Percentiles rank a stretch among this genome's conserved stretches.
Conservation (phyloP, 2,329 filamentous ascomycete species). For the Fusarium nodosum region DNA sequence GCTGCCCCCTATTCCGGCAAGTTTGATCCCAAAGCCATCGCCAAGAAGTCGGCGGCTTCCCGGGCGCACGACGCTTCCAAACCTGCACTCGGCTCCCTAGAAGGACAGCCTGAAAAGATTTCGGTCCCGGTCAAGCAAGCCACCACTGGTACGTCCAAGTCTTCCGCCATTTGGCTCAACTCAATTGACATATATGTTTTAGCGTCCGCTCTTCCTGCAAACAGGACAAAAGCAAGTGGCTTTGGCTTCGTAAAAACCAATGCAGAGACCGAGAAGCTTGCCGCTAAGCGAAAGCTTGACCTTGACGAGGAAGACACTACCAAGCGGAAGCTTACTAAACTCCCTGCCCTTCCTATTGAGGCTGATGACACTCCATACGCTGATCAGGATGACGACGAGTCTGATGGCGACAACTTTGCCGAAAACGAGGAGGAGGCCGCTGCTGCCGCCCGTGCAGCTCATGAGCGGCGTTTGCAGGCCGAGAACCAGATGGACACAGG, state of each 20-base stretch:
- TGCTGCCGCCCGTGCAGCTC: conserved; percentile 85
- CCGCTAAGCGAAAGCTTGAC: conserved; percentile 80
- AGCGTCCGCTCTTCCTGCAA: conserved; percentile 73
- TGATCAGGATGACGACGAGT: conserved; percentile 77
- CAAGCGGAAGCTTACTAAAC: conserved; percentile 89
- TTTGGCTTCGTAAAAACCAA: conserved; percentile 84
- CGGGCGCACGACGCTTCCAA: conserved; percentile 67
- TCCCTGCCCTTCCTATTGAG: conserved; percentile 81
- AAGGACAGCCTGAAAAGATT: conserved; percentile 56
- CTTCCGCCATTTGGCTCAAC: background rate
- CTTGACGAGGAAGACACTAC: conserved; percentile 91
- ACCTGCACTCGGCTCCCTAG: conserved; percentile 62
- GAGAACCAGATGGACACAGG: conserved; percentile 64
- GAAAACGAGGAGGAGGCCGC: conserved; percentile 89
- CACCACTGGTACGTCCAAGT: conserved; percentile 54
- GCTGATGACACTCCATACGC: conserved; percentile 72
- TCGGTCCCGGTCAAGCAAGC: conserved; percentile 53
- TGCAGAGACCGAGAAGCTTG: conserved; percentile 74
- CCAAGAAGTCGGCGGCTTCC: conserved; percentile 79
- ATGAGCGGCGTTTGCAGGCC: conserved; percentile 78
- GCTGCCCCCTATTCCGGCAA: conserved; percentile 78
- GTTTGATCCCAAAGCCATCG: conserved; percentile 88
- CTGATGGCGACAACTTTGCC: conserved; percentile 81
- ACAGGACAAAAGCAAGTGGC: conserved; percentile 80
- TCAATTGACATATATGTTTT: conserved; percentile 46